phyloP scores from a whole-genome alignment of 176 grass and related monocot species.

The Aegilops speltoides region DNA sequence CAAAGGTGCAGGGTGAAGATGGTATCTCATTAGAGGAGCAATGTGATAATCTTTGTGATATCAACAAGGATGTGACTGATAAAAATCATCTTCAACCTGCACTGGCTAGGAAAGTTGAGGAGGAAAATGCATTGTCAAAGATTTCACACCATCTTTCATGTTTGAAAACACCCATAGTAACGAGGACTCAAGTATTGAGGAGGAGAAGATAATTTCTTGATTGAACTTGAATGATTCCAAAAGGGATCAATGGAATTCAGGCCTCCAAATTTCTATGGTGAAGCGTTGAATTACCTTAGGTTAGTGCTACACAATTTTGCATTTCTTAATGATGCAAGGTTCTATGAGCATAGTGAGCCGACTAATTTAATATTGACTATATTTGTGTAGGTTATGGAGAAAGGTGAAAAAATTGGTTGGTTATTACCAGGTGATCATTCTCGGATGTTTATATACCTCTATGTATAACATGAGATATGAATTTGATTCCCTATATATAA shows the following conservation, averaged over 20 bases:
- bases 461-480: not conserved
- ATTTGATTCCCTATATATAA: too few relatives aligned
- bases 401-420: slow-evolving; percentile 76
- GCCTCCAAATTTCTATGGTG: slow-evolving; percentile 76
- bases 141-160: slow-evolving; percentile 29
- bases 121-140: too few relatives aligned
- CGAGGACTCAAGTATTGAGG: too few relatives aligned
- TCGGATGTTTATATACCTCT: not conserved
- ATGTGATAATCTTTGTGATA: not conserved
- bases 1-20: too few relatives aligned
- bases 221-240: slow-evolving; percentile 70
- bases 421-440: slow-evolving; percentile 65
- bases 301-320: slow-evolving; percentile 13
- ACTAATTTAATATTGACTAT: not conserved
- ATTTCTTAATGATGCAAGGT: not conserved
- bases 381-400: slow-evolving; percentile 66
- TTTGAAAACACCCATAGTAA: slow-evolving; percentile 52
- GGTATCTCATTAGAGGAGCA: too few relatives aligned
- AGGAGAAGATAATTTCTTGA: slow-evolving; percentile 50
- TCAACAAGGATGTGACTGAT: not conserved
- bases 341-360: not conserved
- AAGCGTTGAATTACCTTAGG: slow-evolving; percentile 83
- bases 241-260: slow-evolving; percentile 69
- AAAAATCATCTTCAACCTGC: not conserved
- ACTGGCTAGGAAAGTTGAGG: not conserved